Conservation (phyloP, 352 stramenopile species). For the Elongisporangium prolatum region DNA sequence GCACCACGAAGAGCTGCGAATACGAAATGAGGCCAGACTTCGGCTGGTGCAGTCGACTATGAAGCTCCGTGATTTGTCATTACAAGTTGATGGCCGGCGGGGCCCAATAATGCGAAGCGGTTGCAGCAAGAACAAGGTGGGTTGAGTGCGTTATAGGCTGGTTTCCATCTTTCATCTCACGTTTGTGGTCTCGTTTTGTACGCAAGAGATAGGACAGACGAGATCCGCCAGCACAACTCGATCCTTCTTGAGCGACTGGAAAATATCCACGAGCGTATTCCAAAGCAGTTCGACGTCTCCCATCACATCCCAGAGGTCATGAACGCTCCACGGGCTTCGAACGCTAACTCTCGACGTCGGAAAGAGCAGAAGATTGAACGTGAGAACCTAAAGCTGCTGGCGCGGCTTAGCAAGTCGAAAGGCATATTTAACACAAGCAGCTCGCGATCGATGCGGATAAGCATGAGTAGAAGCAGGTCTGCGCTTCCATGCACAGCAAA, state of each 20-base stretch:
- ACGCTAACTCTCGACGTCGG: slow-evolving; percentile 19
- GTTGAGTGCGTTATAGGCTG: background rate
- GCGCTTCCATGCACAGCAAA: slow-evolving; percentile 16
- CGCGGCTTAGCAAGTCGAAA: slow-evolving; percentile 32
- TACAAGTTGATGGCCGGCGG: slow-evolving; percentile 13
- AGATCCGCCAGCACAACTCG: slow-evolving; percentile 49
- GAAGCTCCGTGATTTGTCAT: slow-evolving; percentile 21
- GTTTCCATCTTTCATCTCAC: background rate
- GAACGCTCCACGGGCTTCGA: slow-evolving; percentile 29
- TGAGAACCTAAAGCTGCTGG: slow-evolving; percentile 46
- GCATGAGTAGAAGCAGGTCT: slow-evolving; percentile 40
- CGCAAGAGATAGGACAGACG: slow-evolving; percentile 32
- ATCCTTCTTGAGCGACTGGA: slow-evolving; percentile 44
- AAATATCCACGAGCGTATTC: slow-evolving; percentile 44
- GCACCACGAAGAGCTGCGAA: slow-evolving; percentile 34
- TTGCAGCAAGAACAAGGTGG: slow-evolving; percentile 56
- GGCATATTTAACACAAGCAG: slow-evolving; percentile 38
- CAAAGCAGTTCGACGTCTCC: slow-evolving; percentile 59
- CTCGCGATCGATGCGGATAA: slow-evolving; percentile 38
- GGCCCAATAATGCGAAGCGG: slow-evolving; percentile 47
- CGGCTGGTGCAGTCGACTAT: slow-evolving; percentile 38
- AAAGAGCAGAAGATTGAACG: slow-evolving; percentile 40
- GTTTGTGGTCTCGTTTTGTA: background rate
- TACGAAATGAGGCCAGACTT: slow-evolving; percentile 43
- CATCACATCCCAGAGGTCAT: slow-evolving; percentile 39